Evolutionary conservation across 2,329 filamentous ascomycete species (phyloP), one percentile per base, ranked within the genome.

Genomic region (Stagonosporopsis vannaccii): DNA sequence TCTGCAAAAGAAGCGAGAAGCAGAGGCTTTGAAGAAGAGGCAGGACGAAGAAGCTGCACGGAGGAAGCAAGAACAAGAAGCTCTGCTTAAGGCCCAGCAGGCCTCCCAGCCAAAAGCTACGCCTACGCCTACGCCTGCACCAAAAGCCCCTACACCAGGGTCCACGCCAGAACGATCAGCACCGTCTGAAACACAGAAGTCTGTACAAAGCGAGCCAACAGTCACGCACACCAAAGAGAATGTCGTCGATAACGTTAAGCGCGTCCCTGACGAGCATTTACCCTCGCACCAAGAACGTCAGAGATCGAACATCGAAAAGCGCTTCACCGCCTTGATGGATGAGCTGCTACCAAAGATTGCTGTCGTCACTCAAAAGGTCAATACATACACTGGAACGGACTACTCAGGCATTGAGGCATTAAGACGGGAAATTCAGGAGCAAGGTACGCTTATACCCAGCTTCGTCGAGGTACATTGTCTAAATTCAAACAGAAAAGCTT

Each of bases 391-490:
- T 2, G 95, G 95, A 17, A 83, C 81, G n/a, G 81, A 83, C 63
- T 99, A 98, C 80, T 90, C 90, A 1, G 87, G 90, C 39, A 98
- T 99, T 75, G 93, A 97, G 75, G 81, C 85, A 22, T 85, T 99
- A 65, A 96, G 97, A 74, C 79, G 81, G 9, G 86, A 90, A 56
- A 98, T 98, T 75, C 83, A 87, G 15, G 75, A 78, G 20, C 89
- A 88, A 78, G 84, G 84, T 85, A 79, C 20, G 70, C 37, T 15
- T 36, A 26, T 6, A 25, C 5, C n/a, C 5, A 13, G 13, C 13
- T 17, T 6, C 4, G 1, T 5, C 0, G 13, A 22, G 12, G 20
- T 13, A 11, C 33, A 42, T 13, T 13, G 19, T 42, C 61, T 67
- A 67, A 63, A 43, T 32, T 8, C 20, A 1, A n/a, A 15, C 44